Conservation (phyloP, 2,329 filamentous ascomycete genomes). For the Sphaerostilbella broomeana region DNA sequence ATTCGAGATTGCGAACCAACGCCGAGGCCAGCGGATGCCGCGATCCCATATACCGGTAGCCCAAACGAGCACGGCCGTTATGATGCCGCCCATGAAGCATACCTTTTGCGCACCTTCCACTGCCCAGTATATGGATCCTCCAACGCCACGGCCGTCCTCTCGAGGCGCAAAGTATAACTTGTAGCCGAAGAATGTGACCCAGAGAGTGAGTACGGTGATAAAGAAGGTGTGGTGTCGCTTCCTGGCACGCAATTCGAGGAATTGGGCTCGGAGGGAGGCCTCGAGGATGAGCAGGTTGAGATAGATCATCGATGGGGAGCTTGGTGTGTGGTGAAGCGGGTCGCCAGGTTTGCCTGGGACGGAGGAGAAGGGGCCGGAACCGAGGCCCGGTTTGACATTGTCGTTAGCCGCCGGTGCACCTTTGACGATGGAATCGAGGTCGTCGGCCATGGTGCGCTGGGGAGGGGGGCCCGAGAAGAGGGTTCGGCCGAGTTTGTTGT, state of each 20-base stretch:
- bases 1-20: conserved; percentile 86
- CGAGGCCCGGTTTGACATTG: conserved; percentile 34
- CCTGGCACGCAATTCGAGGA: conserved; percentile 80
- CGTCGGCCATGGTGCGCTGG: conserved; percentile 49
- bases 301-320: conserved; percentile 91
- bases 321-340: conserved; percentile 75
- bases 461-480: neutral
- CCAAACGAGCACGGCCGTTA: conserved; percentile 84
- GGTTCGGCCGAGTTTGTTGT: no score
- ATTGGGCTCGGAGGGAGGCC: conserved; percentile 85
- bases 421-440: conserved; percentile 86
- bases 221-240: conserved; percentile 92
- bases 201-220: conserved; percentile 67
- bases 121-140: conserved; percentile 93
- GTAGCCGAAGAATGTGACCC: conserved; percentile 82
- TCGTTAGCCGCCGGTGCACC: conserved; percentile 66
- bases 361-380: conserved; percentile 38
- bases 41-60: conserved; percentile 95
- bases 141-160: conserved; percentile 85
- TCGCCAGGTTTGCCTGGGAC: conserved; percentile 49
- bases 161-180: conserved; percentile 91
- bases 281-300: conserved; percentile 96
- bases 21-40: conserved; percentile 85
- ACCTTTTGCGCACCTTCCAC: conserved; percentile 86
- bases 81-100: conserved; percentile 81